phyloP scores from a whole-genome alignment of 1,139 yeast genomes.

The Blastobotrys illinoisensis region DNA sequence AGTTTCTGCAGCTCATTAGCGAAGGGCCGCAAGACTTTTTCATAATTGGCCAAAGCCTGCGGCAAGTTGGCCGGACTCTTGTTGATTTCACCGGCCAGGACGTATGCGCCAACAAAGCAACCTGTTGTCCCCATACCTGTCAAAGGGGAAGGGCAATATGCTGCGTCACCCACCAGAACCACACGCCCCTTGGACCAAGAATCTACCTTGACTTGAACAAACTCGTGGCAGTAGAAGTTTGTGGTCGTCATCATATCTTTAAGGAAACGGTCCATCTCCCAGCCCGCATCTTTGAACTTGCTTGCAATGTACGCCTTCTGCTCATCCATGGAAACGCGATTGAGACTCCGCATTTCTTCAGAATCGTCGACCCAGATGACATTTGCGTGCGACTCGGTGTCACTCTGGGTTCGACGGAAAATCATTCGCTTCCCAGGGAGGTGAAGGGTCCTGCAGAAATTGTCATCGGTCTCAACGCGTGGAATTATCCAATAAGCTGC shows the following conservation, averaged over 20 bases:
- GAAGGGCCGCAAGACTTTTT: constrained; percentile 6
- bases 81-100: constrained; percentile 5
- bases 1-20: constrained; percentile 4
- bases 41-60: constrained; percentile 2
- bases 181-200: constrained; percentile 3
- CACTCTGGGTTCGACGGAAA: not conserved
- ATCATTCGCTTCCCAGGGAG: constrained; percentile 1
- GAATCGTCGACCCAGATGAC: not conserved
- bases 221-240: constrained; percentile 6
- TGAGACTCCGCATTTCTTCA: not conserved
- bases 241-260: not conserved
- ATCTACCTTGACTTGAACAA: constrained; percentile 1
- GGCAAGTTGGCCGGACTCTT: not conserved
- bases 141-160: constrained; percentile 2
- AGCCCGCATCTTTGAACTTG: constrained; percentile 6
- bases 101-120: constrained; percentile 6
- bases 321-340: not conserved
- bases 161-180: constrained; percentile 7
- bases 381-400: not conserved
- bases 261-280: constrained; percentile 1
- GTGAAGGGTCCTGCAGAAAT: not conserved
- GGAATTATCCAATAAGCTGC: constrained; percentile 3
- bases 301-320: constrained; percentile 1
- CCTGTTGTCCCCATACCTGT: constrained; percentile 7
- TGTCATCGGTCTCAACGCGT: constrained; percentile 1